Evolutionary conservation across 169 alveolate species (phyloP).

Genomic region (Plasmodium yoelii): DNA sequence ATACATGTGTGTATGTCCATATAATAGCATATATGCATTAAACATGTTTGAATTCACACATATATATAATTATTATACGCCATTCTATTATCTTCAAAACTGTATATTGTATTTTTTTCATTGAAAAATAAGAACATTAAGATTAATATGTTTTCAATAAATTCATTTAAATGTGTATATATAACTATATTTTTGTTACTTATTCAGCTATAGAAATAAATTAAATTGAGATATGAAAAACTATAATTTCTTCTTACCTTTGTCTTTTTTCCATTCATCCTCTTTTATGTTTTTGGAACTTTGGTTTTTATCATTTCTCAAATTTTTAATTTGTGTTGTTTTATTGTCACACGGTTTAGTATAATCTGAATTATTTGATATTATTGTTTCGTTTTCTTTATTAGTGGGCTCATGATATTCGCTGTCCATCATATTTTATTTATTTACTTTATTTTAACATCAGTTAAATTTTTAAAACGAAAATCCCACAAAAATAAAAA

Average conservation of each 20-base stretch:
- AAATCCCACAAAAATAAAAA: conserved; percentile 8
- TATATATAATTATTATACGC: too few species aligned
- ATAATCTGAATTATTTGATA: neutral
- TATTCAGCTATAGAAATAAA: too few species aligned
- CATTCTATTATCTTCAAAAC: too few species aligned
- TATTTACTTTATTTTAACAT: conserved; percentile 33
- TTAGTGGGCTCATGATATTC: conserved; percentile 49
- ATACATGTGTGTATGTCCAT: neutral
- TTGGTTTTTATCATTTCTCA: conserved; percentile 10
- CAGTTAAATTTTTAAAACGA: conserved; percentile 28
- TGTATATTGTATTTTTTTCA: too few species aligned
- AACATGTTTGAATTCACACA: too few species aligned
- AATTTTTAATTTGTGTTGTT: neutral
- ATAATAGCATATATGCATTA: neutral
- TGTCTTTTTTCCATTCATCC: conserved; percentile 21
- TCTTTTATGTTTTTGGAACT: conserved; percentile 1
- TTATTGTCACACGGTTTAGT: conserved; percentile 10
- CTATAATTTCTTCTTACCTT: neutral
- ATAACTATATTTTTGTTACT: too few species aligned
- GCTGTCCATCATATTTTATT: conserved; percentile 54
- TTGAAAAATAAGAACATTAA: too few species aligned
- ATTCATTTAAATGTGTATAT: too few species aligned
- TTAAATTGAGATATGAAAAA: too few species aligned
- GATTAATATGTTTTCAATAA: too few species aligned
- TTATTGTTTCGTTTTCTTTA: conserved; percentile 25